Conservation (phyloP, 176 grass and related monocot species). For the Musa itinerans region DNA sequence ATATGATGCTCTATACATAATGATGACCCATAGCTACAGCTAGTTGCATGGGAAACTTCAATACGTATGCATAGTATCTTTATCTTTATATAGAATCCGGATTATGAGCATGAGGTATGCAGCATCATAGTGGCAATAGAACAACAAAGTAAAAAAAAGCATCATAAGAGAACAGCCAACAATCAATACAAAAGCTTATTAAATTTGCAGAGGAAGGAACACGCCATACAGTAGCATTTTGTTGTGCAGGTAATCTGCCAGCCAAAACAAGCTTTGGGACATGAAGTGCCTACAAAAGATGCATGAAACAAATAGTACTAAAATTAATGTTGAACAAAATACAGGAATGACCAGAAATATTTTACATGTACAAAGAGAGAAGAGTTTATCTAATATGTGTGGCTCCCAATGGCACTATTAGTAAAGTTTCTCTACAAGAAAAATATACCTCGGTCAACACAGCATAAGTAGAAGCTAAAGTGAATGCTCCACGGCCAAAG, state of each 20-base stretch:
- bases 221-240: constrained; percentile 72
- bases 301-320: background rate
- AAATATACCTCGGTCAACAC: constrained; percentile 75
- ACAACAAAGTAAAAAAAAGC: too few species aligned
- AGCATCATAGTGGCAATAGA: too few species aligned
- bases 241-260: constrained; percentile 88
- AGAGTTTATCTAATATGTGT: too few species aligned
- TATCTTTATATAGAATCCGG: too few species aligned
- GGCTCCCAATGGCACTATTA: too few species aligned
- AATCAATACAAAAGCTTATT: background rate
- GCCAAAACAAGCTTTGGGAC: constrained; percentile 91
- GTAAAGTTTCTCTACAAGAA: background rate
- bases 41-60: too few species aligned
- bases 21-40: too few species aligned
- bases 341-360: background rate
- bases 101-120: too few species aligned
- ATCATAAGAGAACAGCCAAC: background rate
- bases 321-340: background rate
- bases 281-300: constrained; percentile 53
- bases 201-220: constrained; percentile 18
- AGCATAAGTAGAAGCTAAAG: constrained; percentile 86
- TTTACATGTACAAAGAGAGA: too few species aligned
- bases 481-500: constrained; percentile 92
- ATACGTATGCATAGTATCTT: too few species aligned
- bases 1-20: too few species aligned